Evolutionary conservation across 1,284 basidiomycete species (phyloP).

Genomic region (Tylopilus orsonianus): DNA sequence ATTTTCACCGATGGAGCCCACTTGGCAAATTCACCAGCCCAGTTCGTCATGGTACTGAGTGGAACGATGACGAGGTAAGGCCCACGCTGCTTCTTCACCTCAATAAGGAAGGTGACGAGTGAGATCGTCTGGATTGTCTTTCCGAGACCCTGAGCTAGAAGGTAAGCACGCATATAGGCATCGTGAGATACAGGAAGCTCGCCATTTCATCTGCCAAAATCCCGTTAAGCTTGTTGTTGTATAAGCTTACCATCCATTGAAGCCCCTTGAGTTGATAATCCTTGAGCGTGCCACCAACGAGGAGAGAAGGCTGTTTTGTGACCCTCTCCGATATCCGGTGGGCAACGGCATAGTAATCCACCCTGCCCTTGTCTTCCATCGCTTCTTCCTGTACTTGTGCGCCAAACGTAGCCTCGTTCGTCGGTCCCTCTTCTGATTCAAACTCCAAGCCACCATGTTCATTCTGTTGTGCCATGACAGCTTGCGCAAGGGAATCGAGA

Average conservation of each 20-base stretch:
- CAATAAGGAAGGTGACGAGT: constrained; percentile 94
- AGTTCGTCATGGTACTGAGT: constrained; percentile 97
- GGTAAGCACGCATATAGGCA: constrained; percentile 14
- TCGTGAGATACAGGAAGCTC: constrained; percentile 26
- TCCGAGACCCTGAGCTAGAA: constrained; percentile 76
- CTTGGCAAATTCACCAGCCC: constrained; percentile 95
- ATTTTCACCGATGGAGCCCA: constrained; percentile 91
- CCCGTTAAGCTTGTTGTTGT: constrained; percentile 97
- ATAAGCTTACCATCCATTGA: constrained; percentile 99
- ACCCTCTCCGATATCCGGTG: constrained; percentile 93
- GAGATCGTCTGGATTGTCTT: constrained; percentile 98
- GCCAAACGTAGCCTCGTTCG: constrained; percentile 89
- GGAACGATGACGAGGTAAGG: constrained; percentile 99
- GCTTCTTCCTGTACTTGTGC: constrained; percentile 65
- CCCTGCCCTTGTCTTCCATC: constrained; percentile 71
- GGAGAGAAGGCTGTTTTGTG: constrained; percentile 77
- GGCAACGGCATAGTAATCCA: constrained; percentile 97
- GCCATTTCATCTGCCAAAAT: constrained; percentile 99
- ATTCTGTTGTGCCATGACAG: constrained; percentile 92
- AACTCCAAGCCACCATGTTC: constrained; percentile 59
- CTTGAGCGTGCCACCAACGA: constrained; percentile 85
- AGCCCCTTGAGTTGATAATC: constrained; percentile 92
- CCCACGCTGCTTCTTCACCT: constrained; percentile 87
- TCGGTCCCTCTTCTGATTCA: constrained; percentile 68
- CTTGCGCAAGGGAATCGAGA: constrained; percentile 93